Conservation (phyloP, 176 grass and related monocot species). For the Avena atlantica region DNA sequence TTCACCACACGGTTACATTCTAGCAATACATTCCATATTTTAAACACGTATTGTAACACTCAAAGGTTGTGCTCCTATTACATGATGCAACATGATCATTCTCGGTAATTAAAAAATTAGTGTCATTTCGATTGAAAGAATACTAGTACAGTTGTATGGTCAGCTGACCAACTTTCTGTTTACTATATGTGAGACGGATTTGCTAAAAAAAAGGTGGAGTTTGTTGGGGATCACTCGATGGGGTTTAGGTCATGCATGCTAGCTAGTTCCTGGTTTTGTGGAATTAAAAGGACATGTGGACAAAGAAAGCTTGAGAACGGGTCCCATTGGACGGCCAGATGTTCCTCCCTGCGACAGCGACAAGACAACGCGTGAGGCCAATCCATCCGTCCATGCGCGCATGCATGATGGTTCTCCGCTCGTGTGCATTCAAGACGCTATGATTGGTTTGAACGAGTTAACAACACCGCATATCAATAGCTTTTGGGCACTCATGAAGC, state of each 20-base stretch:
- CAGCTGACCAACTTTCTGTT: conserved; percentile 17
- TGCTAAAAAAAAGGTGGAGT: conserved; percentile 28
- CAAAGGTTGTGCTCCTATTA: too few species aligned
- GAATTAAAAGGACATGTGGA: background rate
- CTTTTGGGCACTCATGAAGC: background rate
- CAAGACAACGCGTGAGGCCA: background rate
- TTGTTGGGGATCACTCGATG: conserved; percentile 22
- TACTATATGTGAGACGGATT: conserved; percentile 13
- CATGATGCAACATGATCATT: too few species aligned
- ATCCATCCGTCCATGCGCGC: background rate
- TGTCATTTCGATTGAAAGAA: too few species aligned
- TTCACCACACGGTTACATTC: too few species aligned
- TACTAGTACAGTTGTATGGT: too few species aligned
- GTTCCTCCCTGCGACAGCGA: background rate
- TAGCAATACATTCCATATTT: too few species aligned
- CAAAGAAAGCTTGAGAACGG: conserved; percentile 6
- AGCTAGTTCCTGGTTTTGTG: conserved; percentile 47
- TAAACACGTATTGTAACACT: too few species aligned
- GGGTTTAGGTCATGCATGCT: conserved; percentile 26
- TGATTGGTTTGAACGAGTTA: conserved; percentile 9
- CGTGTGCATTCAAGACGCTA: conserved; percentile 38
- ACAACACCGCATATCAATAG: background rate
- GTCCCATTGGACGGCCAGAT: conserved; percentile 38
- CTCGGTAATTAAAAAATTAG: too few species aligned
- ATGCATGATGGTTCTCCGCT: background rate